phyloP scores from a whole-genome alignment of 225 moss, liverwort and hornwort species.

The Ulota crispa region DNA sequence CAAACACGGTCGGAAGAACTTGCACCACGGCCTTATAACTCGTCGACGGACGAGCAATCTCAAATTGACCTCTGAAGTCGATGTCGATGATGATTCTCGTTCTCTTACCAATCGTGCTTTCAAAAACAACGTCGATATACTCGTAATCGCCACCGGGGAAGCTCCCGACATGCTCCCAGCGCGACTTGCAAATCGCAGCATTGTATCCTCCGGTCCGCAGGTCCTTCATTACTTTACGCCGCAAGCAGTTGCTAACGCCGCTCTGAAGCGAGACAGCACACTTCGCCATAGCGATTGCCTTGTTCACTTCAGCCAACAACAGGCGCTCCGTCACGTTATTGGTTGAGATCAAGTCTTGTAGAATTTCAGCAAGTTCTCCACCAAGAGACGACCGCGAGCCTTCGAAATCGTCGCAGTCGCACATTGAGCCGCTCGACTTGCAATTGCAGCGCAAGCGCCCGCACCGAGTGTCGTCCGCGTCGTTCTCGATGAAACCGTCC shows the following conservation, averaged over 20 bases:
- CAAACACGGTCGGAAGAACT: slow-evolving; percentile 56
- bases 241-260: slow-evolving; percentile 1
- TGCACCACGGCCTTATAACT: slow-evolving; percentile 58
- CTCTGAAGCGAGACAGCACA: background rate
- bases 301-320: slow-evolving; percentile 42
- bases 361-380: slow-evolving; percentile 62
- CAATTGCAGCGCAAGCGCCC: slow-evolving; percentile 75
- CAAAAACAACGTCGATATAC: slow-evolving; percentile 69
- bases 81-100: slow-evolving; percentile 67
- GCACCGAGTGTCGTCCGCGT: slow-evolving; percentile 42
- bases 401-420: slow-evolving; percentile 43
- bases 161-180: slow-evolving; percentile 72
- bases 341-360: slow-evolving; percentile 44
- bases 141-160: slow-evolving; percentile 80
- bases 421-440: slow-evolving; percentile 34
- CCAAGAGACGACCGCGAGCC: slow-evolving; percentile 55
- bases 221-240: slow-evolving; percentile 65
- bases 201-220: slow-evolving; percentile 58
- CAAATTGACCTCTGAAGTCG: slow-evolving; percentile 73
- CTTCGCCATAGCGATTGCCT: slow-evolving; percentile 26
- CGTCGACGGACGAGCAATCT: slow-evolving; percentile 74
- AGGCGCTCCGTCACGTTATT: slow-evolving; percentile 35
- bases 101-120: slow-evolving; percentile 32
- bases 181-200: slow-evolving; percentile 86
- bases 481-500: slow-evolving; percentile 65